These are phyloP conservation scores for Agrocybe pediades DNA, from an alignment of 768 basidiomycete genomes.

Conservation along the genomic window DNA sequence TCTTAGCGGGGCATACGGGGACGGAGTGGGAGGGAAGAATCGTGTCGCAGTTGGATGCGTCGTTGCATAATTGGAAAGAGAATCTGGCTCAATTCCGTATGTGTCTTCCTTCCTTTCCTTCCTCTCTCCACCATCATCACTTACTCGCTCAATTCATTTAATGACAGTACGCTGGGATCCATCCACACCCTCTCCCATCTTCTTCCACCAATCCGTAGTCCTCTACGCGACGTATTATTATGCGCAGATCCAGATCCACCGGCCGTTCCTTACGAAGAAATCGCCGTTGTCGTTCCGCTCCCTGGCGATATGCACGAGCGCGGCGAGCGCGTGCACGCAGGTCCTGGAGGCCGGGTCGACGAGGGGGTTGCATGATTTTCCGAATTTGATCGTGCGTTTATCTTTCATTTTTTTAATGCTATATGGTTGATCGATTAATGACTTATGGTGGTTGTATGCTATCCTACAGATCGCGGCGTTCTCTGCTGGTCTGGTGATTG, in stretches of 20 bases:
- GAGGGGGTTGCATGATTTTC: not conserved
- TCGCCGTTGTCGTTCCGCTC: constrained; percentile 59
- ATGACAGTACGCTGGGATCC: constrained; percentile 54
- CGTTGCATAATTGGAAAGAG: constrained; percentile 72
- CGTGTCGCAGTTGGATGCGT: constrained; percentile 71
- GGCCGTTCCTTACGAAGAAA: constrained; percentile 70
- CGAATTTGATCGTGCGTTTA: not conserved
- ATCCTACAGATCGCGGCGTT: not conserved
- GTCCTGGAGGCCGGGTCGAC: constrained; percentile 50
- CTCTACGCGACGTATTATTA: constrained; percentile 55
- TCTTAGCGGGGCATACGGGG: constrained; percentile 62
- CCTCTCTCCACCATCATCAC: not conserved
- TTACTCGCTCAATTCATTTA: not conserved
- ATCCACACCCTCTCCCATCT: constrained; percentile 36
- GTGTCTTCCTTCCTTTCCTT: constrained; percentile 13
- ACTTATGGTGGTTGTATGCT: not conserved
- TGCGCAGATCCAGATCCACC: constrained; percentile 72
- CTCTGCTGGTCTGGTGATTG: not conserved
- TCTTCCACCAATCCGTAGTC: constrained; percentile 63
- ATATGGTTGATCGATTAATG: not conserved
- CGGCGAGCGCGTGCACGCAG: constrained; percentile 79
- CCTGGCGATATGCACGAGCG: constrained; percentile 75
- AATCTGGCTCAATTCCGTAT: constrained; percentile 59
- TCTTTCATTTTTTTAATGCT: not conserved
- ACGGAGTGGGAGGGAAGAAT: constrained; percentile 66